Conservation (phyloP, 1,139 yeast species). For the Yamadazyma membranifaciens region DNA sequence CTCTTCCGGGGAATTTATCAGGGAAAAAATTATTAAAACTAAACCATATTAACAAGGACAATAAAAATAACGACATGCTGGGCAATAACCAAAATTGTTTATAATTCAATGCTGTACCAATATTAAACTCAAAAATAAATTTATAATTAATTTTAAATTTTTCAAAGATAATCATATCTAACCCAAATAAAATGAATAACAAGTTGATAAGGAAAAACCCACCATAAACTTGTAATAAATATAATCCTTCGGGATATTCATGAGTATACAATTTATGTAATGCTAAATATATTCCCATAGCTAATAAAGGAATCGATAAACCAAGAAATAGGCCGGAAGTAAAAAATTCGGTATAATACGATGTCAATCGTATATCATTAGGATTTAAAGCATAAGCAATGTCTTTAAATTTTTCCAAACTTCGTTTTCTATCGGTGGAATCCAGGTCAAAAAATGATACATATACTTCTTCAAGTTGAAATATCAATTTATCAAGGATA, state of each 20-base stretch:
- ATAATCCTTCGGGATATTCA: slow-evolving; percentile 51
- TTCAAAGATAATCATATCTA: slow-evolving; percentile 74
- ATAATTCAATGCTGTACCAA: slow-evolving; percentile 65
- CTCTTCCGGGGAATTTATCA: slow-evolving; percentile 54
- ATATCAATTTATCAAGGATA: slow-evolving; percentile 58
- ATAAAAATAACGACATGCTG: slow-evolving; percentile 51
- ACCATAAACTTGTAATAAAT: slow-evolving; percentile 83
- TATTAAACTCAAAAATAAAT: slow-evolving; percentile 86
- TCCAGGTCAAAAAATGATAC: slow-evolving; percentile 62
- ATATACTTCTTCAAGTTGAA: slow-evolving; percentile 66
- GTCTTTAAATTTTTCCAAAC: slow-evolving; percentile 66
- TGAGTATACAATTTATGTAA: slow-evolving; percentile 37
- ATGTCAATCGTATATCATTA: slow-evolving; percentile 25
- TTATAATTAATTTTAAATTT: slow-evolving; percentile 78
- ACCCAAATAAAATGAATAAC: slow-evolving; percentile 59
- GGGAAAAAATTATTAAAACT: slow-evolving; percentile 76
- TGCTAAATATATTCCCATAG: slow-evolving; percentile 52
- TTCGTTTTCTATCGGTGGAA: slow-evolving; percentile 68
- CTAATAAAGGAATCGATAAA: slow-evolving; percentile 60
- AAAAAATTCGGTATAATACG: slow-evolving; percentile 48
- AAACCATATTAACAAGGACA: slow-evolving; percentile 69
- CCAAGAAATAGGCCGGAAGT: slow-evolving; percentile 69
- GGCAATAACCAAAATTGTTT: slow-evolving; percentile 67
- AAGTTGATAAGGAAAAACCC: slow-evolving; percentile 73
- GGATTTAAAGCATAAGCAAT: slow-evolving; percentile 43